Evolutionary conservation across 139 green algal genomes (phyloP).

Genomic region (Chlamydomonas sphaeroides): DNA sequence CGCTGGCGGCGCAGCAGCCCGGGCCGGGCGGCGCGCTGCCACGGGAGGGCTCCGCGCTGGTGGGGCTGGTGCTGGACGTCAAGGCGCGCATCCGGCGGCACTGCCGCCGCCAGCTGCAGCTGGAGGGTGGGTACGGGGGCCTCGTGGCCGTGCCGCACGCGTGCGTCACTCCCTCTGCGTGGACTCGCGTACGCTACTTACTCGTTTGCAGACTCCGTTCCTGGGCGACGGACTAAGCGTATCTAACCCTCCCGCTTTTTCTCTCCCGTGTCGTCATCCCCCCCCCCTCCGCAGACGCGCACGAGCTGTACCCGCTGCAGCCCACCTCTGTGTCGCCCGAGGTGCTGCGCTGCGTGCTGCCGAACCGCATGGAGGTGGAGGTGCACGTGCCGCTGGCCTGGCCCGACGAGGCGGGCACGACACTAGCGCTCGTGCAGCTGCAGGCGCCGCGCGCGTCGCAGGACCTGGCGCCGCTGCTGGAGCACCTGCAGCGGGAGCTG

Average conservation of each 20-base stretch:
- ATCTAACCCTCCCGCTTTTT: no score
- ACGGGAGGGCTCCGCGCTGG: not conserved
- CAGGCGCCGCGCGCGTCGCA: conserved; percentile 15
- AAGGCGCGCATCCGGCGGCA: conserved; percentile 19
- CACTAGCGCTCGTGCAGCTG: conserved; percentile 15
- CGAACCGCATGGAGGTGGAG: conserved; percentile 35
- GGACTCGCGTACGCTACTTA: no score
- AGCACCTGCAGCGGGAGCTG: conserved; percentile 17
- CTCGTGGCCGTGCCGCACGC: no score
- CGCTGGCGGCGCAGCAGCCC: not conserved
- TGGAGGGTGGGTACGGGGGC: not conserved
- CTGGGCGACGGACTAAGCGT: no score
- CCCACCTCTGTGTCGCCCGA: not conserved
- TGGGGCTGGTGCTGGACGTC: not conserved
- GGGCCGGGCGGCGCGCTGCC: not conserved
- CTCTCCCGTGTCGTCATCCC: no score
- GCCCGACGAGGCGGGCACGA: conserved; percentile 15
- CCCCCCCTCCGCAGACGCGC: not conserved
- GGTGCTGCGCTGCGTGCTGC: conserved; percentile 32
- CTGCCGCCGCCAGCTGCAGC: conserved; percentile 21
- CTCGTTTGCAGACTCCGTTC: no score
- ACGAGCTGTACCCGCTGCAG: conserved; percentile 32
- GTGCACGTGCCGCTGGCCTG: conserved; percentile 15
- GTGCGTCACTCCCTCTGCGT: no score
- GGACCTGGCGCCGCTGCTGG: not conserved